Evolutionary conservation across 1,139 yeast species (phyloP), one percentile per base, ranked within the genome.

Genomic region (Taphrina deformans): DNA sequence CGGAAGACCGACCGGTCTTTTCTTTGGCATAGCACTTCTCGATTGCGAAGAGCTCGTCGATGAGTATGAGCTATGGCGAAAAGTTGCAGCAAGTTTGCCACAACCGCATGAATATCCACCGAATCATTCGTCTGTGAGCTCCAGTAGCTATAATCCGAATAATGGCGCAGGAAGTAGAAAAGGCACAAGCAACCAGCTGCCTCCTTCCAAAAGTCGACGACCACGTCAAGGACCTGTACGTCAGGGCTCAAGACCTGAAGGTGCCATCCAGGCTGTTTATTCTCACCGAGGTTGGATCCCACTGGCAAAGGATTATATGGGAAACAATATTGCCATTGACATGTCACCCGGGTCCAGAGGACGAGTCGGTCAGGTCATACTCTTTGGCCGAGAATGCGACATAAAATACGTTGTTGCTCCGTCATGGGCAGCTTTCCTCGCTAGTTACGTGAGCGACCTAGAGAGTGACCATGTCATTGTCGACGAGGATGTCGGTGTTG

Each of bases 271-370:
- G 72, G 79, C 82, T 1, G 85, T 84, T 0, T 92, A 89, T 76
- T 93, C 97, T 1, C 91, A 90, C 74, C 85, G 90, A 5, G 85
- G 83, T 73, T 92, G 98, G 98, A 86, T 92, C 65, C 98, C 98
- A 1, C 76, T 92, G 52, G 83, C 90, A 23, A 89, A 96, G 12
- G 98, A 92, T 74, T 85, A 84, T 67, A 86, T 88, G 10, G 98
- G 98, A 21, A 92, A 92, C 76, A 90, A 90, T 73, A 85, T 92
- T 63, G 98, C 92, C 58, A 80, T 92, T 14, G 98, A 92, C 75
- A 79, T 92, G 68, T 88, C 93, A 1, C 97, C 97, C 0, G 96
- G 89, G 2, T 79, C 84, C 2, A 76, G 78, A 18, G 96, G 96
- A 35, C 79, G 77, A 52, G 82, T 85, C 79, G 98, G 97, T 16